Conservation (phyloP, 23 red algal species). For the Gracilaria gracilis region DNA sequence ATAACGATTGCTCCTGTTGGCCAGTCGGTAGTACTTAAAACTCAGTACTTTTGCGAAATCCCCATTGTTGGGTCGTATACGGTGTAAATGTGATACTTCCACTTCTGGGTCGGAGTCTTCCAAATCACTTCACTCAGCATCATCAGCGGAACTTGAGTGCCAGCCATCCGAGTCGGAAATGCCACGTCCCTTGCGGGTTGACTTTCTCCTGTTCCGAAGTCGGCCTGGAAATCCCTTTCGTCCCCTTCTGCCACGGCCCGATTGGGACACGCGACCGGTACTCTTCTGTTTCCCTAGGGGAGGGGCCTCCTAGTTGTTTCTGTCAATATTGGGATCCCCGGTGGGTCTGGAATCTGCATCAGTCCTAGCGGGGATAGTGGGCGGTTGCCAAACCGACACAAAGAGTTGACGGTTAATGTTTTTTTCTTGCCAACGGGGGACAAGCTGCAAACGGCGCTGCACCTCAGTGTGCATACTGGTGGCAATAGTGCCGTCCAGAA, state of each 20-base stretch:
- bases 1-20: too few relatives aligned
- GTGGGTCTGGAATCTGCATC: too few relatives aligned
- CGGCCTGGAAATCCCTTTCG: neutral
- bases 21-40: too few relatives aligned
- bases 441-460: neutral
- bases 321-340: too few relatives aligned
- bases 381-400: neutral
- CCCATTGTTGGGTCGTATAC: conserved; percentile 6
- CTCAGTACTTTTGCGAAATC: conserved; percentile 18
- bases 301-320: too few relatives aligned
- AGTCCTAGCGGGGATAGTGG: too few relatives aligned
- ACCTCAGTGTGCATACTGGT: too few relatives aligned
- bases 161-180: conserved; percentile 15
- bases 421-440: neutral
- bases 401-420: neutral
- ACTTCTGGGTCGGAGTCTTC: conserved; percentile 14
- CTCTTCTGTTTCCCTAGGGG: too few relatives aligned
- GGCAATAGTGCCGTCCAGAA: neutral
- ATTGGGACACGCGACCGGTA: neutral
- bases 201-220: neutral
- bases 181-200: too few relatives aligned
- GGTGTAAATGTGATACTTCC: conserved; percentile 3
- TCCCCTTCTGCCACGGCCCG: neutral
- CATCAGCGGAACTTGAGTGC: neutral
- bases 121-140: neutral